Conservation (phyloP, 1,284 basidiomycete genomes). For the Sporisorium reilianum region DNA sequence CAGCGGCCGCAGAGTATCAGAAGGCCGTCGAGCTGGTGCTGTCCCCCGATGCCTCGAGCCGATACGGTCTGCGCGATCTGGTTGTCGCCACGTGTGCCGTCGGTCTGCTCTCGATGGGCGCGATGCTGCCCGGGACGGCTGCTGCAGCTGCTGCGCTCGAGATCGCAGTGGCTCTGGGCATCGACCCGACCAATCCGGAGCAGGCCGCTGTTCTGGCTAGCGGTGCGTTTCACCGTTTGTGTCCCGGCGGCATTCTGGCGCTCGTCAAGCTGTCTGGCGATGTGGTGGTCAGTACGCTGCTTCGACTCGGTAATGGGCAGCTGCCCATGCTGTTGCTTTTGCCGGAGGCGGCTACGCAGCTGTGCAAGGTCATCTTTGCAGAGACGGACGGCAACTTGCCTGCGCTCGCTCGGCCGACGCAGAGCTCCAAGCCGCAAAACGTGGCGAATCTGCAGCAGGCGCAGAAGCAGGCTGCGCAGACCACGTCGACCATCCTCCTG, state of each 20-base stretch:
- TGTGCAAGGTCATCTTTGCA: conserved; percentile 56
- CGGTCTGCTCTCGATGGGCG: conserved; percentile 59
- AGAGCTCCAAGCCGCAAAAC: conserved; percentile 11
- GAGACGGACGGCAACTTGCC: conserved; percentile 56
- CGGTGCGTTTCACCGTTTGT: conserved; percentile 51
- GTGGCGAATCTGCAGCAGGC: conserved; percentile 56
- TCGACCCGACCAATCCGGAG: conserved; percentile 50
- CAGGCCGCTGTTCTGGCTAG: conserved; percentile 44
- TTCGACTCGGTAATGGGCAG: conserved; percentile 59
- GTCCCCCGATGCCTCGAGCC: conserved; percentile 41
- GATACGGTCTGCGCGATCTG: conserved; percentile 59
- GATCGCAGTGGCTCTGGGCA: conserved; percentile 53
- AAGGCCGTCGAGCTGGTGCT: conserved; percentile 68
- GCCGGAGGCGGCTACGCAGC: conserved; percentile 52
- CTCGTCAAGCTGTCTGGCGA: conserved; percentile 60
- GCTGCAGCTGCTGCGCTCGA: conserved; percentile 50
- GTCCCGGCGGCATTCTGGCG: conserved; percentile 59
- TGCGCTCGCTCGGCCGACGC: conserved; percentile 27
- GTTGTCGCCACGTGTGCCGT: conserved; percentile 62
- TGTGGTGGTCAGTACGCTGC: conserved; percentile 43
- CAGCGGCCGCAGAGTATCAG: conserved; percentile 70
- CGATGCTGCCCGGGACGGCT: conserved; percentile 52
- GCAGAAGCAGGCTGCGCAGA: conserved; percentile 68
- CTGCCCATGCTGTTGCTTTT: conserved; percentile 61
- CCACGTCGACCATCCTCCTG: conserved; percentile 74